Conservation (phyloP, 768 basidiomycete species). For the Lepiota subincarnata region DNA sequence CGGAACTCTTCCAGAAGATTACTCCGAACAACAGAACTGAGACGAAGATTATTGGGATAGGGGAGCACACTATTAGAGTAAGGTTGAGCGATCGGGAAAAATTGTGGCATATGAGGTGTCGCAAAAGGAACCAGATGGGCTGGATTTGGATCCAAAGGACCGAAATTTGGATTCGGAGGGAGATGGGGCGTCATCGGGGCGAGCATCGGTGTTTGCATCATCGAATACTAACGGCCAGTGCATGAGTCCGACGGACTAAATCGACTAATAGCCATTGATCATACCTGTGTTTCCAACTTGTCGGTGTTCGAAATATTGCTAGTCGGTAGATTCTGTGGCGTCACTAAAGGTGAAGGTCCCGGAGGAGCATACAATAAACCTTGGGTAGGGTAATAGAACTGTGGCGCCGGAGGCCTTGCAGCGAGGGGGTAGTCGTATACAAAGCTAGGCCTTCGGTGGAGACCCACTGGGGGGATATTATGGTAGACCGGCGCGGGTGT, state of each 20-base stretch:
- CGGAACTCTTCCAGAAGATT: conserved; percentile 78
- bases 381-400: conserved; percentile 13
- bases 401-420: conserved; percentile 6
- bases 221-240: background rate
- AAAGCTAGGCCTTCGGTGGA: conserved; percentile 8
- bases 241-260: background rate
- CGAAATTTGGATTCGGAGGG: conserved; percentile 44
- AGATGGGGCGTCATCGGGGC: conserved; percentile 4
- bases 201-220: conserved; percentile 6
- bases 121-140: conserved; percentile 6
- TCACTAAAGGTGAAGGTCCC: conserved; percentile 4
- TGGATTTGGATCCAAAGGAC: conserved; percentile 1
- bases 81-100: conserved; percentile 3
- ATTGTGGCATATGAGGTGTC: conserved; percentile 1
- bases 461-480: conserved; percentile 4
- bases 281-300: conserved; percentile 8
- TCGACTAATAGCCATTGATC: background rate
- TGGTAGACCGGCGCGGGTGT: conserved; percentile 1
- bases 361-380: conserved; percentile 6
- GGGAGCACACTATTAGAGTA: conserved; percentile 5
- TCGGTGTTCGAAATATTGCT: conserved; percentile 4
- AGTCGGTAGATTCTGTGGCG: conserved; percentile 1
- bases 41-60: background rate
- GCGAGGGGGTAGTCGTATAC: conserved; percentile 7
- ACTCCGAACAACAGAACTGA: conserved; percentile 6